Evolutionary conservation across 805 yeast species (phyloP).

Genomic region (Dipodascopsis uninucleata): DNA sequence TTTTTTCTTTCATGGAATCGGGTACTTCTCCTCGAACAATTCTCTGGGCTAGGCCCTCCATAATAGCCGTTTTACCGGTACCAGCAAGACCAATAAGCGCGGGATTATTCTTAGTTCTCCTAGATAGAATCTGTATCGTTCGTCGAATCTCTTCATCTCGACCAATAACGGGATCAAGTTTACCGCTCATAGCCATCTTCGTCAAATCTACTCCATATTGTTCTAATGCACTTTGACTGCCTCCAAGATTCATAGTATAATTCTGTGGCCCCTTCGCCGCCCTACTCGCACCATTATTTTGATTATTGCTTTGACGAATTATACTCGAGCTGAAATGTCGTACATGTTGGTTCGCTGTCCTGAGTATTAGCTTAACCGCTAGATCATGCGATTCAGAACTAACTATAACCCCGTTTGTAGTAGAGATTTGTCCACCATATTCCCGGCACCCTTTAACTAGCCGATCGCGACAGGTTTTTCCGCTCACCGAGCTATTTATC

Average conservation of each 20-base stretch:
- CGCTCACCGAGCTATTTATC: too few species aligned
- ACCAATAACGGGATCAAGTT: conserved; percentile 94
- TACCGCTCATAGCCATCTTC: conserved; percentile 80
- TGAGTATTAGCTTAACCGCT: too few species aligned
- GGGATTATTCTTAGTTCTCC: conserved; percentile 88
- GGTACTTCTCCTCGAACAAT: conserved; percentile 91
- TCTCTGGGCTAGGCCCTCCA: conserved; percentile 95
- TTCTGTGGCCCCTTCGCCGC: too few species aligned
- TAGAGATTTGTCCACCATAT: too few species aligned
- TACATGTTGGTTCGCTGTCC: too few species aligned
- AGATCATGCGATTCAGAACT: too few species aligned
- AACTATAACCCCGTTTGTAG: too few species aligned
- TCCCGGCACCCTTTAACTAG: too few species aligned
- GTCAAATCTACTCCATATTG: conserved; percentile 85
- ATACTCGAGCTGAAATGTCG: too few species aligned
- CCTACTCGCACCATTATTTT: too few species aligned
- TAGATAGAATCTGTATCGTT: conserved; percentile 84
- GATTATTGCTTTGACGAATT: too few species aligned
- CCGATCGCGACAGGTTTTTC: too few species aligned
- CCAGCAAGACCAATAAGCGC: conserved; percentile 95
- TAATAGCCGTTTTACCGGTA: conserved; percentile 94
- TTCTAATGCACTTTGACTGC: conserved; percentile 56
- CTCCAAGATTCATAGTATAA: conserved; percentile 45
- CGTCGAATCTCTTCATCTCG: conserved; percentile 92
- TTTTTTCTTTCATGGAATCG: conserved; percentile 83